Percentiles rank a stretch among this genome's conserved stretches.
Evolutionary conservation across 768 basidiomycete species (phyloP).

Genomic region (Plicaturopsis crispa): DNA sequence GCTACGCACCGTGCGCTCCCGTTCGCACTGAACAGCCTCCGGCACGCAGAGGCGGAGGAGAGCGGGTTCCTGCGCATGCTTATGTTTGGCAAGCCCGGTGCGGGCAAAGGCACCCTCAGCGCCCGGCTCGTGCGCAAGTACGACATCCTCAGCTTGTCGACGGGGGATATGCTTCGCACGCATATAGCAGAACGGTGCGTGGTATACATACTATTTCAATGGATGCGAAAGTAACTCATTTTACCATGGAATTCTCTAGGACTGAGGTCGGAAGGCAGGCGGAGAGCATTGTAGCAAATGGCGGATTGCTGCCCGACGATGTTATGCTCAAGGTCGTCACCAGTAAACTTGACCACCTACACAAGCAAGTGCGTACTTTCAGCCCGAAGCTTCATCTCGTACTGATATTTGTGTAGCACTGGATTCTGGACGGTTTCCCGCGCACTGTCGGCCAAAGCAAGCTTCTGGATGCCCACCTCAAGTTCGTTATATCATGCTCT

Average conservation of each 20-base stretch:
- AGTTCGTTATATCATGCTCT: conserved; percentile 30
- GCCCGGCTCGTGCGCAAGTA: conserved; percentile 73
- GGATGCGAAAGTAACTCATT: too few relatives aligned
- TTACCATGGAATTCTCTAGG: conserved; percentile 20
- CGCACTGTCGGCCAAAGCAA: conserved; percentile 81
- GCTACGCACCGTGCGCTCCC: conserved; percentile 43
- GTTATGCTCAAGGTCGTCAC: conserved; percentile 73
- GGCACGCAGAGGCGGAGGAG: conserved; percentile 19
- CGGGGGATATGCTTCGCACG: conserved; percentile 79
- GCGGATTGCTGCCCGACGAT: conserved; percentile 72
- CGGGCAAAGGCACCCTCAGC: conserved; percentile 81
- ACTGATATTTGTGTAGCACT: conserved; percentile 46
- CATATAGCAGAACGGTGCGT: conserved; percentile 66
- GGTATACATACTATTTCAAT: too few relatives aligned
- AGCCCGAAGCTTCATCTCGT: neutral
- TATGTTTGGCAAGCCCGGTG: conserved; percentile 57
- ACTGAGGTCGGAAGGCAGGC: conserved; percentile 70
- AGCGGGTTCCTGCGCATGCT: conserved; percentile 34
- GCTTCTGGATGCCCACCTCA: conserved; percentile 69
- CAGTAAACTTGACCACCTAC: conserved; percentile 57
- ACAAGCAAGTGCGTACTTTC: conserved; percentile 45
- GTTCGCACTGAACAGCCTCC: conserved; percentile 39
- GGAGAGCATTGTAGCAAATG: conserved; percentile 71
- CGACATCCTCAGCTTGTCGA: conserved; percentile 69
- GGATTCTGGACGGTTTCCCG: conserved; percentile 92